phyloP scores from a whole-genome alignment of 2,329 filamentous ascomycete species.

The Aureobasidium leucospermi region DNA sequence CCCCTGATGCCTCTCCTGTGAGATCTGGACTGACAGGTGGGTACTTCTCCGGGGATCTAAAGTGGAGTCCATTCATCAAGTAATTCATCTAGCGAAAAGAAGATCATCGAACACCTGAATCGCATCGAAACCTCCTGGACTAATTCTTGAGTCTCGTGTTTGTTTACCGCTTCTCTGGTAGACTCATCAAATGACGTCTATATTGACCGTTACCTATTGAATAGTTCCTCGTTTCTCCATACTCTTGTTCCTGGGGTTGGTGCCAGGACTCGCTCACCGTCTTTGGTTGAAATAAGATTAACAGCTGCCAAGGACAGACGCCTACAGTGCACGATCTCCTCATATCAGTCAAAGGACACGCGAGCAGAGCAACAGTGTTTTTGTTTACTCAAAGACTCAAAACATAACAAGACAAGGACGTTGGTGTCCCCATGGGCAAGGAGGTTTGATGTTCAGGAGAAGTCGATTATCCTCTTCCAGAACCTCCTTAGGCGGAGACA shows the following conservation, averaged over 20 bases:
- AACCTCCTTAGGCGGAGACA: neutral
- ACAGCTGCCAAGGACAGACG: slow-evolving; percentile 1
- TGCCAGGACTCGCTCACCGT: slow-evolving; percentile 5
- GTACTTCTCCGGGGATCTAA: neutral
- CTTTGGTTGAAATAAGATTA: slow-evolving; percentile 11
- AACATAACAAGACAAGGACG: neutral
- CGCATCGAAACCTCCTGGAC: neutral
- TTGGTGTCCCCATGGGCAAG: neutral
- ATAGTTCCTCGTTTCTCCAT: slow-evolving; percentile 8
- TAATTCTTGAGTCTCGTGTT: neutral
- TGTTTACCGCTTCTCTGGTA: slow-evolving; percentile 5
- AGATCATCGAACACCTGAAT: slow-evolving; percentile 8
- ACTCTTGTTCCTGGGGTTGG: neutral
- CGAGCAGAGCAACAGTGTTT: slow-evolving; percentile 1
- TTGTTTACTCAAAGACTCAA: slow-evolving; percentile 2
- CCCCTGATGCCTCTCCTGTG: slow-evolving; percentile 4
- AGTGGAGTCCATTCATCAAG: slow-evolving; percentile 6
- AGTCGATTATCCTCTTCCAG: neutral
- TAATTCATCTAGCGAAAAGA: neutral
- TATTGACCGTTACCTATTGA: neutral
- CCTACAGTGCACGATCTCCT: slow-evolving; percentile 6
- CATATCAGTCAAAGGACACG: slow-evolving; percentile 6
- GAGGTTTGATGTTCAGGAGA: neutral
- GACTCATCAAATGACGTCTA: slow-evolving; percentile 2
- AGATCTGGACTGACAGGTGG: slow-evolving; percentile 11